Evolutionary conservation across 768 basidiomycete genomes (phyloP).

Genomic region (Lentinula boryana): DNA sequence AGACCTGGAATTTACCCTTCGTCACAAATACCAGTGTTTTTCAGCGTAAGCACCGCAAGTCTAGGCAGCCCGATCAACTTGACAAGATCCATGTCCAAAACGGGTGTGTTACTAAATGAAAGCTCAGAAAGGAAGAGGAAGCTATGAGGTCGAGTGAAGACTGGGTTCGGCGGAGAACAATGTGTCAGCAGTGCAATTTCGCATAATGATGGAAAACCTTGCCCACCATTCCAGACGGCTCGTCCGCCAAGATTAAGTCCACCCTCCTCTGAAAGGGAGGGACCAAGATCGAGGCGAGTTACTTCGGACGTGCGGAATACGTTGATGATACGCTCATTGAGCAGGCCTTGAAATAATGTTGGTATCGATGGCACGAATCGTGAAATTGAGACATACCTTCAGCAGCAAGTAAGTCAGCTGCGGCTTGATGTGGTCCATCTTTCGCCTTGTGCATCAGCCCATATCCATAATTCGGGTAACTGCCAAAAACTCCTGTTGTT

Average conservation of each 20-base stretch:
- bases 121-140: constrained; percentile 47
- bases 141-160: constrained; percentile 43
- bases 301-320: constrained; percentile 42
- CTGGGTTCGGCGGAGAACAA: constrained; percentile 20
- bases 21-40: constrained; percentile 52
- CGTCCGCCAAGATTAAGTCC: constrained; percentile 42
- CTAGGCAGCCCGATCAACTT: constrained; percentile 50
- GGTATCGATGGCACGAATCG: neutral
- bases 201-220: neutral
- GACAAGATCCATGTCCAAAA: constrained; percentile 43
- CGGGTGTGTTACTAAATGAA: constrained; percentile 37
- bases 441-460: neutral
- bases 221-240: constrained; percentile 37
- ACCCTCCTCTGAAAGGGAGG: constrained; percentile 40
- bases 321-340: constrained; percentile 38
- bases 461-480: neutral
- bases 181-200: neutral
- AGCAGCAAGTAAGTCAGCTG: constrained; percentile 26
- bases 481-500: neutral
- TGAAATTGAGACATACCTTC: constrained; percentile 22
- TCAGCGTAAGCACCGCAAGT: constrained; percentile 39
- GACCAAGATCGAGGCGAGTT: constrained; percentile 34
- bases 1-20: constrained; percentile 42
- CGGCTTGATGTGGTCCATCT: constrained; percentile 31
- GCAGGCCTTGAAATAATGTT: constrained; percentile 30